Conservation (phyloP, 73 alveolate species). For the Urostyla sp. region DNA sequence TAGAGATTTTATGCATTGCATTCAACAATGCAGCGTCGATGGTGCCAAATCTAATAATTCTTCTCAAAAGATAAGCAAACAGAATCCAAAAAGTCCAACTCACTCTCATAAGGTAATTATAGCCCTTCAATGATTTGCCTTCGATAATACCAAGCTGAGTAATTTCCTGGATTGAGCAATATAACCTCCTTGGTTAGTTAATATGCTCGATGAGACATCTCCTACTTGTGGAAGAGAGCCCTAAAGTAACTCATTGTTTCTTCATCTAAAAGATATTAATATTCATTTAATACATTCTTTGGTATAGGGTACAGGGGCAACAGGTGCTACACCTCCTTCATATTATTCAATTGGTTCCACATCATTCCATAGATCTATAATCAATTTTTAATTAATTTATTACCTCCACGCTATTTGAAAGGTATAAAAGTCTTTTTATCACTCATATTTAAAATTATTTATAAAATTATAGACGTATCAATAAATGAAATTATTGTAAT, state of each 20-base stretch:
- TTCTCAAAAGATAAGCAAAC: constrained; percentile 63
- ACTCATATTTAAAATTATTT: neutral
- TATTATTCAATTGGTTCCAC: constrained; percentile 30
- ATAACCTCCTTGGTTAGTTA: constrained; percentile 80
- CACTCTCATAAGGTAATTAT: constrained; percentile 69
- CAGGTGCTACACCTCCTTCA: constrained; percentile 53
- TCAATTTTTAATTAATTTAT: neutral
- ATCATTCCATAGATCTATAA: constrained; percentile 47
- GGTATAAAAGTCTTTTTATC: constrained; percentile 41
- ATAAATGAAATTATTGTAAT: too few relatives aligned
- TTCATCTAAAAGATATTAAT: constrained; percentile 1
- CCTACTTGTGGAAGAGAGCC: constrained; percentile 73
- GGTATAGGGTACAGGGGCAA: constrained; percentile 17
- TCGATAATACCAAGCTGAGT: constrained; percentile 88
- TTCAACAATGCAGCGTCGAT: constrained; percentile 71
- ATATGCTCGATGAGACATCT: constrained; percentile 78
- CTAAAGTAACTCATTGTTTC: constrained; percentile 58
- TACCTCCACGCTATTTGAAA: constrained; percentile 17
- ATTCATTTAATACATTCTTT: constrained; percentile 8
- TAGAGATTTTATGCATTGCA: constrained; percentile 1
- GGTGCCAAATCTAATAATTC: constrained; percentile 80
- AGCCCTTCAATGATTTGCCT: constrained; percentile 86
- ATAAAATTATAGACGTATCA: constrained; percentile 21
- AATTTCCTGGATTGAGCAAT: constrained; percentile 73
- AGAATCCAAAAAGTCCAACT: constrained; percentile 70